Base-by-base conservation (phyloP, 176 grass and related monocot genomes). In the Triticum aestivum region DNA sequence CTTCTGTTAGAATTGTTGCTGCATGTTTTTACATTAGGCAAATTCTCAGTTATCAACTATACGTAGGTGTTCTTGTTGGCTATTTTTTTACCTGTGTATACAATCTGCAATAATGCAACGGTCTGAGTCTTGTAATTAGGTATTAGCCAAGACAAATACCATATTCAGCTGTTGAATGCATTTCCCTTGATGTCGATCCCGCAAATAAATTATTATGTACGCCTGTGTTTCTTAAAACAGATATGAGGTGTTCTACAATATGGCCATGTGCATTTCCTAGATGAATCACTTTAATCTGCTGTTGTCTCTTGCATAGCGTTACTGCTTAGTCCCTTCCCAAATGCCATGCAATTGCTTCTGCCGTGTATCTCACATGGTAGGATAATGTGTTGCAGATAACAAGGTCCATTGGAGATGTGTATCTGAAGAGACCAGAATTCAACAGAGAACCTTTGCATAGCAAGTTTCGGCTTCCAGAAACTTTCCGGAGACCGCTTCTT, bases 341-440 rank as follows among this genome's bases (percentile, higher is more conserved):
- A 84, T 61, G 51, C 11, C 21, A 80, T n/a, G 27, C 61, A 45
- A 32, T 87, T 79, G 49, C 58, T 83, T 83, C 24, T 84, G 24
- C 32, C 17, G 2, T 77, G 10, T 17, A 54, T 81, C 78, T 85
- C 29, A 88, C 54, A 76, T 58, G 38, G 6, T 85, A 72, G 21
- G 18, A 58, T 88, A 32, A 69, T 81, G 61, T 91, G 51, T 83
- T 78, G 83, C 91, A 98, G 95, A 90, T 98, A 78, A 92, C 91
- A 82, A 95, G 93, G 65, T 94, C 95, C 23, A 97, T 98, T 87
- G 95, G 95, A 89, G 93, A 98, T 35, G 85, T 89, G 26, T 98
- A 98, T 87, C 89, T 98, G n/a, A 98, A 98, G 62, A 98, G 79
- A 87, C 84, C 95, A 39, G 95, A 97, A 39, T 94, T 88, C 62